Evolutionary conservation across 2,329 filamentous ascomycete species (phyloP).

Genomic region (Penicillium sclerotigenum): DNA sequence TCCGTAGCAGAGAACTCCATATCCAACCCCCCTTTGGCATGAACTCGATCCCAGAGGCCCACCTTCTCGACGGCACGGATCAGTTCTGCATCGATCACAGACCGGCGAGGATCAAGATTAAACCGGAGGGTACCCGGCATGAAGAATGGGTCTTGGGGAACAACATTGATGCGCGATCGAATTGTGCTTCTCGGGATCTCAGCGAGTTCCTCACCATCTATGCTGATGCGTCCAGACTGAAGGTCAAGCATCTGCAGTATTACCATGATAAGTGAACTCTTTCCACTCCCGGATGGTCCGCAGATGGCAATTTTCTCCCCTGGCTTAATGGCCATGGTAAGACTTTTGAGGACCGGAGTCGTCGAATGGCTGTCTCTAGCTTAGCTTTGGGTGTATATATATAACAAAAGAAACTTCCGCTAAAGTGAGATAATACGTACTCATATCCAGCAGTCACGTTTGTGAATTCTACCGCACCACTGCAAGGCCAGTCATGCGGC

Average conservation of each 20-base stretch:
- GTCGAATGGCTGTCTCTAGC: background rate
- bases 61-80: background rate
- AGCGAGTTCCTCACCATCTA: background rate
- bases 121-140: background rate
- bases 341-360: background rate
- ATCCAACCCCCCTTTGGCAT: background rate
- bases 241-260: background rate
- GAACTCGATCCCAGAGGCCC: background rate
- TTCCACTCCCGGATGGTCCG: conserved; percentile 1
- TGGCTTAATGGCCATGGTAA: conserved; percentile 1
- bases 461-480: background rate
- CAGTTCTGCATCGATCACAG: background rate
- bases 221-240: background rate
- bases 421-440: background rate
- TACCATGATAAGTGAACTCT: background rate
- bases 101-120: background rate
- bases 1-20: background rate
- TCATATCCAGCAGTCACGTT: background rate
- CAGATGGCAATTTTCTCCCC: conserved; percentile 12
- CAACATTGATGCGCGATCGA: background rate
- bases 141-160: background rate
- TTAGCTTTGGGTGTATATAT: background rate
- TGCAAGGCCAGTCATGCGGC: background rate
- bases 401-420: background rate
- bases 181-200: background rate